Evolutionary conservation across 805 yeast species (phyloP).

Genomic region (Yarrowia divulgata): DNA sequence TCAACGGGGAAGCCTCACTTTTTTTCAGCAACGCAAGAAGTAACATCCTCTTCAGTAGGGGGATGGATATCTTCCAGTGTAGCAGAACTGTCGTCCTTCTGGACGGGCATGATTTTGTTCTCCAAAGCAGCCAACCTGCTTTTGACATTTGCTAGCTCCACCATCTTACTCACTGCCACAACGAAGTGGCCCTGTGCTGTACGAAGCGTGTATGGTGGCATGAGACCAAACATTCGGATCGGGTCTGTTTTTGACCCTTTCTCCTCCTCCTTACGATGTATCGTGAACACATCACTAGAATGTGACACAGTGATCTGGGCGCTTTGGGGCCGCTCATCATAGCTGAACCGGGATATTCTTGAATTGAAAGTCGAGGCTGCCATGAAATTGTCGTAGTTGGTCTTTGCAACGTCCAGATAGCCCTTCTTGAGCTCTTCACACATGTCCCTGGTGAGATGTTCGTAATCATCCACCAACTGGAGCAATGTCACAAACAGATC

Average conservation of each 20-base stretch:
- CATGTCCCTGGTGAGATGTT: not conserved
- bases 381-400: constrained; percentile 34
- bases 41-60: too few relatives aligned
- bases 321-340: constrained; percentile 40
- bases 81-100: not conserved
- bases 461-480: constrained; percentile 20
- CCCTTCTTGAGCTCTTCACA: constrained; percentile 27
- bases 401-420: constrained; percentile 18
- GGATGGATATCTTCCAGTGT: too few relatives aligned
- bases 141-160: constrained; percentile 40
- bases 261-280: constrained; percentile 13
- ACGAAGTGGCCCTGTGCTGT: constrained; percentile 53
- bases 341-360: constrained; percentile 14
- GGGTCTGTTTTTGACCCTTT: constrained; percentile 49
- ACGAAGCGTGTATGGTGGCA: constrained; percentile 56
- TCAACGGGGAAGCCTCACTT: not conserved
- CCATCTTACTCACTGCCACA: constrained; percentile 46
- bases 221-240: constrained; percentile 57
- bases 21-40: not conserved
- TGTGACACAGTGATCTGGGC: constrained; percentile 19
- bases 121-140: constrained; percentile 7
- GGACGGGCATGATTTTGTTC: constrained; percentile 7
- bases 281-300: constrained; percentile 3
- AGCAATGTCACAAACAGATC: constrained; percentile 17
- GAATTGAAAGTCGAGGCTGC: constrained; percentile 31